Evolutionary conservation across 352 stramenopile species (phyloP), one percentile per base, ranked within the genome.

Genomic region (Thalassiosira exigua): DNA sequence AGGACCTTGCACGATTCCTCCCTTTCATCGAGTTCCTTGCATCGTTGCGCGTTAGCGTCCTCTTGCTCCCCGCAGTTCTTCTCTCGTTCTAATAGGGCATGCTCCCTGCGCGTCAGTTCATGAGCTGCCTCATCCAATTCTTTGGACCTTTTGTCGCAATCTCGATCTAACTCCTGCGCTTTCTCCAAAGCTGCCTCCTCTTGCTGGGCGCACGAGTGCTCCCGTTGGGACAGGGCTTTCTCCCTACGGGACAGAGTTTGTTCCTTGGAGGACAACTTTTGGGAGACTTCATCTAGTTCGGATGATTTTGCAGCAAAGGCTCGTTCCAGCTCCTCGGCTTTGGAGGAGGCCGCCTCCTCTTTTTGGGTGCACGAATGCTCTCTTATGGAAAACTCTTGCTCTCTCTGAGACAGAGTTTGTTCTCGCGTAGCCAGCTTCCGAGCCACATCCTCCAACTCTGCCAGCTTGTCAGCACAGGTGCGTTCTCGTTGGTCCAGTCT

Each of bases 31-130:
- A 75, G 26, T 7, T 59, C 36, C 14, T 57, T 14, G 24, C 39
- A 4, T 58, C 17, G 44, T 46, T 59, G 61, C 21, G 24, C 12
- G n/a, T 71, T 71, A n/a, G n/a, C 24, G 41, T 75, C 60, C 46
- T 81, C 64, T 0, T 62, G 42, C 26, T 64, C 30, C 19, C 26
- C 27, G 39, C 72, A 81, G 12, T 41, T 44, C 30, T 53, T 12
- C 58, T 82, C 74, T 33, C 67, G 67, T 27, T 82, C 30, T 4
- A 54, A 53, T 11, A 82, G 7, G 51, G 22, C 27, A 39, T 78
- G 19, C 39, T 82, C 36, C 36, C 36, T 44, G 7, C 14, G 7
- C 14, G 7, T 14, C 36, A 44, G 14, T 44, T 44, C 33, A 12
- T 52, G 17, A 17, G 56, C 56, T 33, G 39, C 59, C 4, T 62